Evolutionary conservation across 2,329 filamentous ascomycete species (phyloP), one percentile per base, ranked within the genome.

Genomic region (Sclerotinia nivalis): DNA sequence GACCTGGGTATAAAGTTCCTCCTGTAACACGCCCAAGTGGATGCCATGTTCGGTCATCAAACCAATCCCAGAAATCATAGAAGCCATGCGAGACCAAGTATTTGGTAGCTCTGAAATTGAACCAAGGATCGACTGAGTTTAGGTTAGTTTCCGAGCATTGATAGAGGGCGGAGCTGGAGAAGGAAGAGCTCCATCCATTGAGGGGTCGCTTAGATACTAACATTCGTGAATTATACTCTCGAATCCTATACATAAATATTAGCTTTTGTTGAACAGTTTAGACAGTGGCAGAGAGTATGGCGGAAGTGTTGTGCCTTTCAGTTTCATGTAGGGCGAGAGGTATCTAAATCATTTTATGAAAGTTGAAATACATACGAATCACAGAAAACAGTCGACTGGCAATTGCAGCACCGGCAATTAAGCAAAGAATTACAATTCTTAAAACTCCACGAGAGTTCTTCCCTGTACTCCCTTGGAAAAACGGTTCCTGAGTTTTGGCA

Each of bases 221-320:
- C 96, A 99, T 86, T 99, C 96, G 86, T 99, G 96, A 79, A 99
- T 99, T 79, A 99, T 99, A 84, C 93, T 97, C 84, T 99, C 96
- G 80, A 99, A 99, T 76, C 92, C 92, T 95, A 77, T 18, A 80
- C 82, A 67, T 20, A 49, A 55, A 66, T 62, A 61, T 77, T 73
- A 78, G 74, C 71, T 72, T 73, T 71, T 58, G 22, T 69, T 71
- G 20, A 20, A 68, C 34, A 69, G 58, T 64, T 25, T 64, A 50
- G 56, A 37, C 1, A 52, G 43, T 49, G 34, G 43, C 45, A 60
- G 34, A 28, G 25, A 34, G 13, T n/a, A 64, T 18, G 25, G 40
- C 15, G n/a, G 20, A 31, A 40, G 9, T 28, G 12, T n/a, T 43
- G 9, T 52, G 37, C 8, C 31, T 40, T 25, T 34, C 68, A 59